Evolutionary conservation across 2,329 filamentous ascomycete species (phyloP), one percentile per base, ranked within the genome.

Genomic region (Penicillium sp.): DNA sequence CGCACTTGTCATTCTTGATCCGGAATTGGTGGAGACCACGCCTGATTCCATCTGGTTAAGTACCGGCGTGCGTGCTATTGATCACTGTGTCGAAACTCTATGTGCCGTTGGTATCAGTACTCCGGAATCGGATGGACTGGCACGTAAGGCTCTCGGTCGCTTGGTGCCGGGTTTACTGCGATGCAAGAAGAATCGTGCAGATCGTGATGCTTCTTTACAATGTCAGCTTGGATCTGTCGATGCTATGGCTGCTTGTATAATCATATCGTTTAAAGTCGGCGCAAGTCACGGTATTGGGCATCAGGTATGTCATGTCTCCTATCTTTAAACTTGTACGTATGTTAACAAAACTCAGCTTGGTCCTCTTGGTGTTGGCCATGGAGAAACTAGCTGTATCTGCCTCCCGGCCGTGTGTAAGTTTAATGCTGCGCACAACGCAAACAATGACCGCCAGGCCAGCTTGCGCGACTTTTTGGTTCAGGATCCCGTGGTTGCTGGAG

Each of bases 301-400:
- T 13, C 33, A 37, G 15, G 33, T 37, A 37, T 12, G 15, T 6
- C 1, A 10, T 12, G 8, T 6, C 4, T 29, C 10, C 10, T 13
- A 12, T 13, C 12, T 12, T 29, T 35, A 15, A 7, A 4, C 18
- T 12, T 12, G 2, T 20, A 18, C n/a, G 1, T 37, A 20, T 12
- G 10, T 9, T 37, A 23, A 37, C 9, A 37, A 4, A 37, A 32
- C 5, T 6, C 27, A 42, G 38, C 38, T 47, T 9, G 44, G 44
- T 6, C 38, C 38, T 25, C 44, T 47, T 6, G 44, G 44, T 10
- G 44, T 42, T 18, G 38, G 44, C 10, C 44, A 47, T 4, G 44
- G 44, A 3, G 28, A 47, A n/a, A 47, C 44, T 10, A 47, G 44
- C 15, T 47, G 44, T n/a, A 38, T 47, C 23, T 31, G 39, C n/a